Base-by-base conservation (phyloP, 2,329 filamentous ascomycete species). In the Acarospora socialis region DNA sequence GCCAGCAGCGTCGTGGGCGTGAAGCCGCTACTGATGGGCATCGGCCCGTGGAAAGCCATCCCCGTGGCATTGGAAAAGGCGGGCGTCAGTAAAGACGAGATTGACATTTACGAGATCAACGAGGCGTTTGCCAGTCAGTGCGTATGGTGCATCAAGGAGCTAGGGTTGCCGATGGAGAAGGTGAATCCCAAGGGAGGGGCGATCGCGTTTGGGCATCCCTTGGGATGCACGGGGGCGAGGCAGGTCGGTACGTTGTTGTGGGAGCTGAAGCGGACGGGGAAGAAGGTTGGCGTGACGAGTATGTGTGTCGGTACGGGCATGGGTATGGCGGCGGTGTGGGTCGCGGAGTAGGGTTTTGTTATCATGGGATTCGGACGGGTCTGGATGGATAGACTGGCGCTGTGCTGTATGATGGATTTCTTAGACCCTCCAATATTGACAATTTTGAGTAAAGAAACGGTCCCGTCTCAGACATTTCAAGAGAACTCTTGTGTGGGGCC, bases 21-120 rank as follows among this genome's bases (percentile, higher is more conserved):
- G 37, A 74, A 81, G 51, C 90, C 90, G 24, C 70, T 94, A 35
- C 77, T 95, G 45, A 95, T 98, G 90, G 90, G 90, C 41, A 68
- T 93, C 44, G 90, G 90, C 1, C 90, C 90, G 30, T 93, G 83
- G 73, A 86, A 86, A 59, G 86, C 90, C 35, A 95, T 98, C 50
- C 90, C 90, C 43, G 80, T 86, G 53, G 86, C 82, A 3, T 76
- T 94, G 35, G 70, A 81, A 53, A 86, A 90, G 56, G 81, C 86
- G 0, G 84, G 86, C 38, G 74, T 98, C 47, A 67, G 65, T 53
- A 82, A 77, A 58, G 78, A 92, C 35, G 87, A 95, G 45, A 83
- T 98, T 18, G 90, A 95, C 54, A 87, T 95, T 51, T 95, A 73
- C 51, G 90, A 98, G 71, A 94, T 98, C 69, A 98, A 98, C 66